Evolutionary conservation across 176 grass and related monocot genomes (phyloP), one percentile per base, ranked within the genome.

Genomic region (Eleusine coracana): DNA sequence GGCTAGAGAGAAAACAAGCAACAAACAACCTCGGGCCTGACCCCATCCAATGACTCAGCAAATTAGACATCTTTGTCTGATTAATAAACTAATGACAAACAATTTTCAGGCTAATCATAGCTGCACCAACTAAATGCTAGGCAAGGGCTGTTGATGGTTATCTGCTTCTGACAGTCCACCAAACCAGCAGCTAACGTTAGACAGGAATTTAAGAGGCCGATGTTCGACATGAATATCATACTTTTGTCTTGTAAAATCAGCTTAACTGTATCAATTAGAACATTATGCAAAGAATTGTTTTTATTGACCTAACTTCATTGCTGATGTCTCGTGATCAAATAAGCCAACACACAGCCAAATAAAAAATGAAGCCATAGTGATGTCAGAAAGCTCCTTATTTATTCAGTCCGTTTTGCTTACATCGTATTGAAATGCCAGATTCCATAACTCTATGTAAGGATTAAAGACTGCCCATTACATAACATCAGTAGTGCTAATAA

Each of bases 81-180:
- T 36, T 59, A 11, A n/a, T 20, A 46, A 73, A 56, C 21, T 78
- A 8, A 28, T 27, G 6, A 25, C 10, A 17, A 45, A 25, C 7
- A 83, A 49, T 40, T 75, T 74, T 1, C 21, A 27, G 20, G 21
- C 7, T 71, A 64, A 39, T 76, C 27, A 86, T 29, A 82, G 67
- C 68, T 66, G 13, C 48, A 60, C 48, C 78, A 77, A 67, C 72
- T 90, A 83, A 83, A 90, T 68, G 60, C 40, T 4, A 78, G 67
- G 58, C 38, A 81, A 67, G 61, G 70, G 74, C 73, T 89, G 66
- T 14, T 28, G 37, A 66, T 85, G 72, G 25, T 70, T 56, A 17
- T 41, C 52, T 89, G 76, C 7, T 71, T 39, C 58, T 42, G 82
- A 89, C 76, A 81, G 76, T 59, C 82, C 77, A 78, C 78, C 88